These are phyloP conservation scores for Daldinia eschscholtzii DNA, from an alignment of 2,329 filamentous ascomycete species.

Conservation along the genomic window DNA sequence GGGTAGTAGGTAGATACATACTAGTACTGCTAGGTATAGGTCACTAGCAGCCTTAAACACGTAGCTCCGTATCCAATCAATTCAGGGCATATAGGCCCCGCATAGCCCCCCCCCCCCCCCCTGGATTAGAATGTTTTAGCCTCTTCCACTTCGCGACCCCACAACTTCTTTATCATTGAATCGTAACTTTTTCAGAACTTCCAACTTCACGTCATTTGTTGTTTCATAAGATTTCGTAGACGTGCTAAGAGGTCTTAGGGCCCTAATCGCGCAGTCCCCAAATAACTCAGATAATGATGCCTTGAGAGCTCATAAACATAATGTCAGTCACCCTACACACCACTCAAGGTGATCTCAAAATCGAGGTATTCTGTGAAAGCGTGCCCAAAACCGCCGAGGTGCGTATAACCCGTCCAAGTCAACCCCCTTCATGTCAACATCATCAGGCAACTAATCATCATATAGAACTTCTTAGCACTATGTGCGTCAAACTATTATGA, in stretches of 20 bases:
- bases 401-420: conserved; percentile 44
- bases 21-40: not conserved
- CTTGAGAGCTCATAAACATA: conserved; percentile 30
- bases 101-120: conserved; percentile 27
- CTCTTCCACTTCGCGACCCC: conserved; percentile 36
- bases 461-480: conserved; percentile 88
- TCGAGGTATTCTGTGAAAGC: conserved; percentile 95
- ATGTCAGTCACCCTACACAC: conserved; percentile 87
- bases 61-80: conserved; percentile 32
- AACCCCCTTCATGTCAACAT: not conserved
- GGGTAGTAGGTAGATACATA: not conserved
- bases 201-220: conserved; percentile 24
- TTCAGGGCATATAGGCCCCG: conserved; percentile 30
- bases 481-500: conserved; percentile 85
- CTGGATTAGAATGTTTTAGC: conserved; percentile 30
- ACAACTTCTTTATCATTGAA: conserved; percentile 28
- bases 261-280: not conserved
- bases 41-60: conserved; percentile 34
- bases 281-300: conserved; percentile 11
- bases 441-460: conserved; percentile 25
- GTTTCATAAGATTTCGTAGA: conserved; percentile 14
- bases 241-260: not conserved
- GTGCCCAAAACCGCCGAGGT: conserved; percentile 93
- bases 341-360: conserved; percentile 88
- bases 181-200: conserved; percentile 35